Conservation (phyloP, 805 yeast genomes). For the Danielia oregonensis region DNA sequence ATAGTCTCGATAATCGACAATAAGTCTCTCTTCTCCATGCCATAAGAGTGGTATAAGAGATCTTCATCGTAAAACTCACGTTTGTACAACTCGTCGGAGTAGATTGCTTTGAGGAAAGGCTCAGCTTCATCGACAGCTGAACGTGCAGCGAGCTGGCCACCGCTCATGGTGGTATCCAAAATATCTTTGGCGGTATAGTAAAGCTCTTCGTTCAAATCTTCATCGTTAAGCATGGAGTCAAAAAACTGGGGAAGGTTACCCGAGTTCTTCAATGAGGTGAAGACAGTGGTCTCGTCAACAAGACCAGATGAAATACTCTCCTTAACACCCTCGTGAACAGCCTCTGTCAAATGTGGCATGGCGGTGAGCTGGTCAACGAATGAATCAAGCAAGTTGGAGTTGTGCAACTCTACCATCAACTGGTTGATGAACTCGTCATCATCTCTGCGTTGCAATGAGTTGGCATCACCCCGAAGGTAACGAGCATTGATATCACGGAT, state of each 20-base stretch:
- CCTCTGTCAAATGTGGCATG: slow-evolving; percentile 13
- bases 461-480: slow-evolving; percentile 7
- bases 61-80: slow-evolving; percentile 11
- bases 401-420: slow-evolving; percentile 15
- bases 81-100: slow-evolving; percentile 6
- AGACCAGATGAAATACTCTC: slow-evolving; percentile 13
- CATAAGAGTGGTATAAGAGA: slow-evolving; percentile 6
- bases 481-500: slow-evolving; percentile 11
- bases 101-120: slow-evolving; percentile 10
- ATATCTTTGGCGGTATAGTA: slow-evolving; percentile 7
- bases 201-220: slow-evolving; percentile 14
- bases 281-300: slow-evolving; percentile 14
- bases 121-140: slow-evolving; percentile 9
- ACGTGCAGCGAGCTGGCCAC: slow-evolving; percentile 6
- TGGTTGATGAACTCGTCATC: slow-evolving; percentile 13
- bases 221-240: slow-evolving; percentile 15
- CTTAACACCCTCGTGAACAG: slow-evolving; percentile 13
- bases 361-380: slow-evolving; percentile 16
- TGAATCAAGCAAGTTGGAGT: slow-evolving; percentile 12
- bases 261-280: slow-evolving; percentile 9
- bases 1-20: slow-evolving; percentile 15
- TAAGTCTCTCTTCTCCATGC: slow-evolving; percentile 14
- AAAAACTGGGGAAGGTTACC: slow-evolving; percentile 12
- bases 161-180: slow-evolving; percentile 2
- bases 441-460: slow-evolving; percentile 12